phyloP scores from a whole-genome alignment of 495 filamentous ascomycete species.

The Sabuloglossum arenarium region DNA sequence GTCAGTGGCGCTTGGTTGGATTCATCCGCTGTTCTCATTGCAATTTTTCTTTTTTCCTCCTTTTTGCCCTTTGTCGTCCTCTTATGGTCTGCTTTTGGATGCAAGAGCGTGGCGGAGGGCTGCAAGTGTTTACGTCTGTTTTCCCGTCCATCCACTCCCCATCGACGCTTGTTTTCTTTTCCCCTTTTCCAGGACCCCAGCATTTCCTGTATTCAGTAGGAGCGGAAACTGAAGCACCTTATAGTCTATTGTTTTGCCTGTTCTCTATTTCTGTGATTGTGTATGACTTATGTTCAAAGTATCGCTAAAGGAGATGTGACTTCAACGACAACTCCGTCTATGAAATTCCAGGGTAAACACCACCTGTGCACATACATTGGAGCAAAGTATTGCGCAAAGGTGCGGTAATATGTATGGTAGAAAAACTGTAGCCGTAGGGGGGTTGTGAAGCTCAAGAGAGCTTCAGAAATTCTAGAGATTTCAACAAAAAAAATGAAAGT shows the following conservation, averaged over 20 bases:
- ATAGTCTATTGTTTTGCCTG: background rate
- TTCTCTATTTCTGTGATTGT: background rate
- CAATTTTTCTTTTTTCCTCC: no score
- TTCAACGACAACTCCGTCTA: background rate
- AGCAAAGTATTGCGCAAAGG: background rate
- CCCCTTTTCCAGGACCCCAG: background rate
- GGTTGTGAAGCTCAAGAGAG: background rate
- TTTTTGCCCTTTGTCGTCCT: no score
- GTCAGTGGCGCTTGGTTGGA: no score
- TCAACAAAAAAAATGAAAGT: background rate
- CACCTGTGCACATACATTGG: no score
- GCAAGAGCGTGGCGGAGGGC: no score
- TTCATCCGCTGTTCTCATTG: no score
- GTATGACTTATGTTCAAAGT: background rate
- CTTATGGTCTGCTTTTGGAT: no score
- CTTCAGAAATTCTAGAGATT: background rate
- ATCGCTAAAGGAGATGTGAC: background rate
- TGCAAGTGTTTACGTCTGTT: no score
- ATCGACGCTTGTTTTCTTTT: background rate
- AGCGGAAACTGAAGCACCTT: background rate
- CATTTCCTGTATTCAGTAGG: background rate
- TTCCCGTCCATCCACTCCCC: no score
- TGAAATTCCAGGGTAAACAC: no score
- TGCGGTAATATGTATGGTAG: background rate
- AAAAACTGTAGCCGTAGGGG: background rate